Evolutionary conservation across 192 early-diverging fungal genomes (phyloP), one percentile per base, ranked within the genome.

Genomic region (Coemansia asiatica): DNA sequence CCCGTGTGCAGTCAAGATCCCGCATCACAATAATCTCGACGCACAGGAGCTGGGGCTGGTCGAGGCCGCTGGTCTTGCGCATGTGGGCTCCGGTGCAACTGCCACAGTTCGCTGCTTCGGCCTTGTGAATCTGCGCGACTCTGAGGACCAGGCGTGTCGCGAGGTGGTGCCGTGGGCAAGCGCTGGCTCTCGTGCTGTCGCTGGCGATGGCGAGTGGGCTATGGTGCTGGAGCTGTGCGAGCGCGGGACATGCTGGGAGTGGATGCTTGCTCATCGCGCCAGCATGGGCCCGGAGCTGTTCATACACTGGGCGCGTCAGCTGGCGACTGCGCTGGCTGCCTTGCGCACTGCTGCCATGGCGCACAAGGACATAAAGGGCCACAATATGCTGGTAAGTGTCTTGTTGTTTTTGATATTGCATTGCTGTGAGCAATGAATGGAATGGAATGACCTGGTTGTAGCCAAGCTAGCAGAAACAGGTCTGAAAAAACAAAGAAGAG

Each of bases 361-460:
- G 7, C 86, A 88, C 66, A 82, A 84, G 54, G 86, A 88, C 49
- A 85, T 88, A 50, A 88, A 88, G 65, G 79, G 74, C 15, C 86
- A 88, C 65, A 88, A 88, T 59, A 75, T 88, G 48, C 64, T 88
- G 67, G 40, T 44, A 71, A 73, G 74, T 31, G 71, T 23, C 8
- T 26, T 44, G 6, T 26, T 51, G 48, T 29, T 6, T 35, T 9
- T 46, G 54, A 18, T 23, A 1, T 21, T 21, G 18, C 21, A 49
- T 38, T 54, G 35, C 35, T 47, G 64, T 54, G 28, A 47, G 57
- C 57, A 64, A 60, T n/a, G n/a, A n/a, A n/a, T n/a, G n/a, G n/a
- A n/a, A n/a, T n/a, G n/a, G n/a, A n/a, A n/a, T n/a, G n/a, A n/a
- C n/a, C n/a, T n/a, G n/a, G n/a, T n/a, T n/a, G n/a, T n/a, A n/a